Conservation (phyloP, 345 rosid species). For the Arabidopsis thaliana region DNA sequence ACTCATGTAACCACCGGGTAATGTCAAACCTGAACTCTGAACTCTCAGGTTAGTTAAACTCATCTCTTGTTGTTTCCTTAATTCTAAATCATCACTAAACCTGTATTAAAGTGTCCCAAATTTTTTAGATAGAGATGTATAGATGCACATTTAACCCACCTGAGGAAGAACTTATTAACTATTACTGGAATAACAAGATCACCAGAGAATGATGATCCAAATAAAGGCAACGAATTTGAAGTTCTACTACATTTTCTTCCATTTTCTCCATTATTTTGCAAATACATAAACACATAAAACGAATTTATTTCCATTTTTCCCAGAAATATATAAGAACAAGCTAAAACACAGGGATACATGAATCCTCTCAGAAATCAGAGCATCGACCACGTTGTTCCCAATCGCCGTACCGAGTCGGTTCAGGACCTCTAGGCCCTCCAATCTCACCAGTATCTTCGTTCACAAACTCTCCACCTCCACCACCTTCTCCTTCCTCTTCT, state of each 20-base stretch:
- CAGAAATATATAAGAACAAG: background rate
- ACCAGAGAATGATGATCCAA: no score
- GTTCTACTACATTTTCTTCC: background rate
- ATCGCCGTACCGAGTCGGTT: slow-evolving; percentile 94
- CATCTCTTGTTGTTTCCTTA: no score
- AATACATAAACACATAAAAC: background rate
- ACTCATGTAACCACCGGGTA: no score
- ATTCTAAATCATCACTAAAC: no score
- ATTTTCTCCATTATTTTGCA: slow-evolving; percentile 3
- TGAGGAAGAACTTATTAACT: no score
- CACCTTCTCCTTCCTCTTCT: slow-evolving; percentile 41
- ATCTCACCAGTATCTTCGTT: slow-evolving; percentile 82
- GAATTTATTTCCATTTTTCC: background rate
- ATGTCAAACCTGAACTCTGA: no score
- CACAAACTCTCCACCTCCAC: slow-evolving; percentile 49
- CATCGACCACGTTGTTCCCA: slow-evolving; percentile 96
- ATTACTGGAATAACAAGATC: no score
- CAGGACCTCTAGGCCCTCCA: slow-evolving; percentile 88
- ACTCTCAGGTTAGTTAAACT: no score
- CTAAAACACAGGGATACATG: background rate
- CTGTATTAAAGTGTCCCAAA: no score
- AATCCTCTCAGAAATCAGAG: slow-evolving; percentile 66
- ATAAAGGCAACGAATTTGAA: background rate
- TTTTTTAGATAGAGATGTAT: no score
- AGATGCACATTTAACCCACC: no score